A percentile compares a stretch with the other conserved stretches of the same genome.
Conservation (phyloP, 2,329 filamentous ascomycete species). For the Balansia obtecta region DNA sequence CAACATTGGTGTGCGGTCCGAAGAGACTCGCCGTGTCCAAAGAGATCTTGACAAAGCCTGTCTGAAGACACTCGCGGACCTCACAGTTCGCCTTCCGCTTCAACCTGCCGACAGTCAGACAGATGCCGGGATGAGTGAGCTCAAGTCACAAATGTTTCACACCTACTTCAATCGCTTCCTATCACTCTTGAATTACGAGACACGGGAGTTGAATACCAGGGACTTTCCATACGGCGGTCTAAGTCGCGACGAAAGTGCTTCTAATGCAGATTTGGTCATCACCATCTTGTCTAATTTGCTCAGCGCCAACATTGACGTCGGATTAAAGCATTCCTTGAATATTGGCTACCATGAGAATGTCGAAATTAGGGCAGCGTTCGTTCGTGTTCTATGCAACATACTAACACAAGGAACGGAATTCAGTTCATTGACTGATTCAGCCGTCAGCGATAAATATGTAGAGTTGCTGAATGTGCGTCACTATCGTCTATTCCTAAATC, state of each 20-base stretch:
- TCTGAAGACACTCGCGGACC: constrained; percentile 49
- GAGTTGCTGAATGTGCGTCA: constrained; percentile 40
- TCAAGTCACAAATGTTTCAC: constrained; percentile 60
- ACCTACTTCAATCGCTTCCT: constrained; percentile 60
- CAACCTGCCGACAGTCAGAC: constrained; percentile 53
- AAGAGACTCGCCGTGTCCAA: constrained; percentile 46
- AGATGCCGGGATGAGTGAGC: constrained; percentile 53
- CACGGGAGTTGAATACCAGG: constrained; percentile 24
- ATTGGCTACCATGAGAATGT: constrained; percentile 61
- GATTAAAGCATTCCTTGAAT: constrained; percentile 55
- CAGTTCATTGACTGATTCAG: constrained; percentile 53
- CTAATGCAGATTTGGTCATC: constrained; percentile 51
- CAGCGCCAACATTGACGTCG: constrained; percentile 60
- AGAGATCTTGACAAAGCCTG: constrained; percentile 55
- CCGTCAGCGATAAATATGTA: constrained; percentile 57
- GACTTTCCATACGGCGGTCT: constrained; percentile 20
- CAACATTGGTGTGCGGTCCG: constrained; percentile 32
- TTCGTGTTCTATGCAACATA: constrained; percentile 59
- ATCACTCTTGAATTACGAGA: constrained; percentile 49
- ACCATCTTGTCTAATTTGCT: constrained; percentile 56
- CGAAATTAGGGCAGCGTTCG: constrained; percentile 57
- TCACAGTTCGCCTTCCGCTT: constrained; percentile 53
- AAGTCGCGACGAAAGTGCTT: constrained; percentile 39
- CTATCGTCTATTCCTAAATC: background rate
- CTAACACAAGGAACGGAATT: constrained; percentile 61